Conservation (phyloP, 2,329 filamentous ascomycete genomes). For the Bipolaris cookei region DNA sequence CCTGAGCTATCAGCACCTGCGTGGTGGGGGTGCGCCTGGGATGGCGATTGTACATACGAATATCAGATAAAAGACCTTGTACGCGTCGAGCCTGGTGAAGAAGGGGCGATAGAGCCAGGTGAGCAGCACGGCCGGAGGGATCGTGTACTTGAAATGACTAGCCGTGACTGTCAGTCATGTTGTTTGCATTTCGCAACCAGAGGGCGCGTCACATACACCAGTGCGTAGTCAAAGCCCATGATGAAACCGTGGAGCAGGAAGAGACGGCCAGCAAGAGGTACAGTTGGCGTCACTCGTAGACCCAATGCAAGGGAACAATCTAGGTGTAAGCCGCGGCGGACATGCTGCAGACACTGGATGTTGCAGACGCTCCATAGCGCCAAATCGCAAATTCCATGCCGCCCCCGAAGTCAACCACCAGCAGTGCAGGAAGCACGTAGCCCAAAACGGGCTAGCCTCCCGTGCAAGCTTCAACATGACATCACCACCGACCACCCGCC, state of each 20-base stretch:
- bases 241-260: conserved; percentile 19
- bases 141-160: conserved; percentile 71
- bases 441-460: conserved; percentile 21
- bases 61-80: conserved; percentile 67
- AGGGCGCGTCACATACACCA: conserved; percentile 59
- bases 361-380: conserved; percentile 13
- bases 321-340: conserved; percentile 29
- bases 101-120: conserved; percentile 67
- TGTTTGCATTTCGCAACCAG: conserved; percentile 1
- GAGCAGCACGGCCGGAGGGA: conserved; percentile 66
- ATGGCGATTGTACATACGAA: conserved; percentile 44
- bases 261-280: conserved; percentile 19
- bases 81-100: conserved; percentile 66
- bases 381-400: conserved; percentile 4
- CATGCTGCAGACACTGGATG: conserved; percentile 20
- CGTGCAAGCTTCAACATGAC: conserved; percentile 31
- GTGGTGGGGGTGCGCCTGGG: neutral
- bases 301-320: conserved; percentile 26
- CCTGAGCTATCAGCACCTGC: conserved; percentile 46
- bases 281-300: conserved; percentile 22
- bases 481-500: conserved; percentile 32
- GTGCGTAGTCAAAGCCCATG: conserved; percentile 68
- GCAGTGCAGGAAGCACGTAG: conserved; percentile 12
- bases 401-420: conserved; percentile 5
- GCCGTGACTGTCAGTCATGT: conserved; percentile 21